Base-by-base conservation (phyloP, 805 yeast genomes). In the Lachancea cidri region DNA sequence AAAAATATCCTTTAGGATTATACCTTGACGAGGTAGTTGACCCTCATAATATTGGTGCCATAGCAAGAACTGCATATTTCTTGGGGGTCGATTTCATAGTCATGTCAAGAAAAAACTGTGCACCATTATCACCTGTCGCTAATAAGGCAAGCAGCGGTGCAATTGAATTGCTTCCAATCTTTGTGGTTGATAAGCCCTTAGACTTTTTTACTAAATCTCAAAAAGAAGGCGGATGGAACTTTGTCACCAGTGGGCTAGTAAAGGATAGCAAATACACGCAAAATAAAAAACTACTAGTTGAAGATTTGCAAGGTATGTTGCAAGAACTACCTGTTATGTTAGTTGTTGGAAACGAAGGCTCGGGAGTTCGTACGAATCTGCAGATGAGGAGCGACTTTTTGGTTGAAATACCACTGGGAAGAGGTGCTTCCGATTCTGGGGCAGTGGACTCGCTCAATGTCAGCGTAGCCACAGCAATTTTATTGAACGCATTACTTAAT, bases 31-130 rank as follows among this genome's bases (percentile, higher is more conserved):
- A 84, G 44, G 71, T 88, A 33, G 77, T 85, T 11, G 96, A 87
- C 59, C 91, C 96, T 0, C 94, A 86, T 58, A 87, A 87, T 57
- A 68, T 86, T 50, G 96, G 96, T 5, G 93, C 91, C 17, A 77
- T 87, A 33, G 63, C 85, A 20, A 68, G 96, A 56, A 76, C 88
- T 2, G 91, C 94, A 0, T 83, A 79, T 63, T 87, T 72, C 62
- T 67, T 87, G 11, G 96, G 96, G 6, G 95, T 73, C 2, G 95
- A 88, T 62, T 83, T 86, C 54, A 66, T 86, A 4, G 77, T 83
- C 1, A 64, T 82, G 33, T 82, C 94, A 2, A 78, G 75, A 27
- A 74, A 73, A 38, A 82, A 85, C 54, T 76, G 85, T 52, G 86
- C 96, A 1, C 75, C 81, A 14, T 60, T 88, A 44, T 77, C 91